Conservation (phyloP, 228 moss, liverwort and hornwort genomes). For the Sphagnum magellanicum region DNA sequence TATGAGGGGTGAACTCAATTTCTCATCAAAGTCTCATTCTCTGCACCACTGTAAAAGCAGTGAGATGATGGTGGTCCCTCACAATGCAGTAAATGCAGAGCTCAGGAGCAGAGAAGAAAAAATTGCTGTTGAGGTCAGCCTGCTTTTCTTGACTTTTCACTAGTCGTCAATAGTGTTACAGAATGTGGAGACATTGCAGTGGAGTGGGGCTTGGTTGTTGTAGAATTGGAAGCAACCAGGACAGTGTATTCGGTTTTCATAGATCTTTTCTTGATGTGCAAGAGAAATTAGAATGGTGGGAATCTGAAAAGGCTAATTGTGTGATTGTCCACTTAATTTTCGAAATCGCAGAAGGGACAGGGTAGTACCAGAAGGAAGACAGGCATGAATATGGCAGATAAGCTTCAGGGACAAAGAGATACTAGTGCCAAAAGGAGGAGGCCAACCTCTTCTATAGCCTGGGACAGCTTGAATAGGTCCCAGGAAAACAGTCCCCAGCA, state of each 20-base stretch:
- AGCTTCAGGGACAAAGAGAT: slow-evolving; percentile 25
- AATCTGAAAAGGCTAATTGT: background rate
- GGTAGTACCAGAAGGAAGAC: slow-evolving; percentile 5
- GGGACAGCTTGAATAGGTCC: slow-evolving; percentile 52
- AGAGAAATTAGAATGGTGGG: background rate
- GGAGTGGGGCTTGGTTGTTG: no score
- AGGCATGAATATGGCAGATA: slow-evolving; percentile 4
- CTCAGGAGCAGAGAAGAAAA: background rate
- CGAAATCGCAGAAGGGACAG: background rate
- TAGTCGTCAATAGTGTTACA: no score
- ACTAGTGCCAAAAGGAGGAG: slow-evolving; percentile 32
- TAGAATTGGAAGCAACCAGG: no score
- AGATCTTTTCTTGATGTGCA: background rate
- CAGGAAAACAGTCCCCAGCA: slow-evolving; percentile 45
- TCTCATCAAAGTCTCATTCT: no score
- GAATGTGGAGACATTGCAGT: no score
- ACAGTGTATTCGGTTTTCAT: no score
- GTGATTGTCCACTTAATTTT: background rate
- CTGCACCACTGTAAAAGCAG: no score
- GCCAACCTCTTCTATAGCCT: slow-evolving; percentile 55
- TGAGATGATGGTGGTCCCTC: no score
- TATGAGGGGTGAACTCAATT: background rate
- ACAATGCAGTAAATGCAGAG: background rate
- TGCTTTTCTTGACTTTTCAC: no score
- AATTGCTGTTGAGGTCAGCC: no score